A percentile compares a stretch with the other conserved stretches of the same genome.
phyloP scores from a whole-genome alignment of 495 filamentous ascomycete genomes.

The Aspergillus cristatus region DNA sequence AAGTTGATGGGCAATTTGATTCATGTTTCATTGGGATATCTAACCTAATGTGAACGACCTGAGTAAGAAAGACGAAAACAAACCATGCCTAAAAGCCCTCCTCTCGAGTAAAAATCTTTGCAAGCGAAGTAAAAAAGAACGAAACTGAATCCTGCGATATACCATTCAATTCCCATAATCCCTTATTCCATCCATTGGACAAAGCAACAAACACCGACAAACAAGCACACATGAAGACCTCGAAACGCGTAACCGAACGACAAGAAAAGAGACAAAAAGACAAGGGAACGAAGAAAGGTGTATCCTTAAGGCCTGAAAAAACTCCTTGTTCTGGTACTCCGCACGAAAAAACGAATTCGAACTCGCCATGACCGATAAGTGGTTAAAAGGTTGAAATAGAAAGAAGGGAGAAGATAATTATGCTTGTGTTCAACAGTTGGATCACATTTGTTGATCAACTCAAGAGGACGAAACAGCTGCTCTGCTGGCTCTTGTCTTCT shows the following conservation, averaged over 20 bases:
- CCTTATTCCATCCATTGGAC: slow-evolving; percentile 4
- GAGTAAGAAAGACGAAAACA: no score
- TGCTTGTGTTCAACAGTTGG: no score
- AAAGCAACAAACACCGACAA: background rate
- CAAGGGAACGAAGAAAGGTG: background rate
- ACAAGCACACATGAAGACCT: slow-evolving; percentile 7
- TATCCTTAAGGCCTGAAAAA: background rate
- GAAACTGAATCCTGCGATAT: no score
- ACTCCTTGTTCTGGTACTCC: background rate
- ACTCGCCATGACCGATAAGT: background rate
- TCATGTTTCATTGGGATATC: no score
- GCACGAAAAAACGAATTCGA: background rate
- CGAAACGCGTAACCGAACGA: slow-evolving; percentile 6
- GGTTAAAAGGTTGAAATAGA: slow-evolving; percentile 1
- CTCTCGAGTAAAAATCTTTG: no score
- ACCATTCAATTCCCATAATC: slow-evolving; percentile 4
- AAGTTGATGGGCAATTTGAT: no score
- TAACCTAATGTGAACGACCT: no score
- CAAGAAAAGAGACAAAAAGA: slow-evolving; percentile 3
- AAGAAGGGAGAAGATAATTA: slow-evolving; percentile 1
- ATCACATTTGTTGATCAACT: no score
- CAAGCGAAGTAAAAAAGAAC: no score
- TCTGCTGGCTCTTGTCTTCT: slow-evolving; percentile 19
- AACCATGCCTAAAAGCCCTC: no score
- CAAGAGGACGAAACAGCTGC: slow-evolving; percentile 4